Evolutionary conservation across 2,329 filamentous ascomycete species (phyloP).

Genomic region (Colletotrichum magnum): DNA sequence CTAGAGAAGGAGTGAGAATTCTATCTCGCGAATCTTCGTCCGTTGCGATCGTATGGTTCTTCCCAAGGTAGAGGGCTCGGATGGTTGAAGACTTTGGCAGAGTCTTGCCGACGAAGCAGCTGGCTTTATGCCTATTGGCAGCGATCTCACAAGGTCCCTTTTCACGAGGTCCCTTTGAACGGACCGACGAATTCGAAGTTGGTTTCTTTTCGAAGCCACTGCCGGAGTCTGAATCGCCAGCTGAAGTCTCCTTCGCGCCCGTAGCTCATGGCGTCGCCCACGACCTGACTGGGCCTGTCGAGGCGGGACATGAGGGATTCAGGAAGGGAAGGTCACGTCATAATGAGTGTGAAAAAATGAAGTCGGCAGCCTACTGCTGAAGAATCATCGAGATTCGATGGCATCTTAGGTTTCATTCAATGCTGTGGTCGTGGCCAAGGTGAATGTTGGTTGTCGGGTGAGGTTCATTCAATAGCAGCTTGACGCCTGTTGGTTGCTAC

Average conservation of each 20-base stretch:
- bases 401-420: no score
- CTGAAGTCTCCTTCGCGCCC: conserved; percentile 57
- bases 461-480: no score
- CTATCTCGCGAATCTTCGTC: not conserved
- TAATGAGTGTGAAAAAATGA: no score
- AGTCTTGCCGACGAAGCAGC: conserved; percentile 46
- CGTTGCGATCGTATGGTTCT: not conserved
- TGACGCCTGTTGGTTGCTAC: no score
- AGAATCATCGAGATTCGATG: no score
- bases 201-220: conserved; percentile 51
- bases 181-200: conserved; percentile 52
- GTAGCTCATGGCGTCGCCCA: conserved; percentile 57
- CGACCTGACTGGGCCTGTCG: conserved; percentile 43
- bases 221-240: conserved; percentile 58
- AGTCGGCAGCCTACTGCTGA: no score
- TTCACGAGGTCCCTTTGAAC: conserved; percentile 52
- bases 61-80: not conserved
- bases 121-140: not conserved
- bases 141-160: conserved; percentile 48
- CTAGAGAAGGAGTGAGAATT: not conserved
- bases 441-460: no score
- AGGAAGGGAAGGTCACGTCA: not conserved
- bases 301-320: not conserved
- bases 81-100: not conserved
- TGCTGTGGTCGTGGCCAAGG: no score